Base-by-base conservation (phyloP, 768 basidiomycete genomes). In the Pholiota microspora region DNA sequence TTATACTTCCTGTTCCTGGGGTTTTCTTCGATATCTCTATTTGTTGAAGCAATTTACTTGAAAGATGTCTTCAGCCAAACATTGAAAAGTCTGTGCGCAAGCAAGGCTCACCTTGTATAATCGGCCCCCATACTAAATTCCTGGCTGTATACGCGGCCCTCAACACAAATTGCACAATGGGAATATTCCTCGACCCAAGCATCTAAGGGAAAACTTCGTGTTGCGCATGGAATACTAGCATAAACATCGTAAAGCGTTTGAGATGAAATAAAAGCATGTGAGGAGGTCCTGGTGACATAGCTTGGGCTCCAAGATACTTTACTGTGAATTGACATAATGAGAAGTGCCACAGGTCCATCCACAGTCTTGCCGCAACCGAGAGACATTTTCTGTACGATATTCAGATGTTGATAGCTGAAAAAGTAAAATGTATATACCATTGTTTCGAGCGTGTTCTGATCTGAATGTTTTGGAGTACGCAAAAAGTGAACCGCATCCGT, bases 241-340 rank as follows among this genome's bases (percentile, higher is more conserved):
- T 78, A 78, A 10, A 92, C 66, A 56, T 90, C 85, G 16, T 75
- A 77, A 2, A 94, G 77, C 0, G 84, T 88, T 62, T 92, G 87
- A 4, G 84, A 85, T n/a, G 88, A 84, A 13, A 86, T 65, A 6
- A 89, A 65, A 9, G 77, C 79, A 63, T 91, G 88, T 60, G 86
- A 86, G 7, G 89, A 91, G 53, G 77, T 70, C 32, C 86, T 85
- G 45, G 74, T 73, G 9, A 86, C 71, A 49, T 79, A 77, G 49
- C 80, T 82, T 50, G 79, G 79, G 18, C 79, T 75, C 85, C 87
- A 89, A 18, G 78, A 62, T 23, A 86, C 71, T 52, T 78, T 82
- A 58, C 78, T 80, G 64, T 89, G 77, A 7, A 89, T 70, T 2
- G 86, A 81, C 27, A 88, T 62, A 27, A 77, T 82, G 25, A 91